Conservation (phyloP, 495 filamentous ascomycete species). For the Penicillium canescens region DNA sequence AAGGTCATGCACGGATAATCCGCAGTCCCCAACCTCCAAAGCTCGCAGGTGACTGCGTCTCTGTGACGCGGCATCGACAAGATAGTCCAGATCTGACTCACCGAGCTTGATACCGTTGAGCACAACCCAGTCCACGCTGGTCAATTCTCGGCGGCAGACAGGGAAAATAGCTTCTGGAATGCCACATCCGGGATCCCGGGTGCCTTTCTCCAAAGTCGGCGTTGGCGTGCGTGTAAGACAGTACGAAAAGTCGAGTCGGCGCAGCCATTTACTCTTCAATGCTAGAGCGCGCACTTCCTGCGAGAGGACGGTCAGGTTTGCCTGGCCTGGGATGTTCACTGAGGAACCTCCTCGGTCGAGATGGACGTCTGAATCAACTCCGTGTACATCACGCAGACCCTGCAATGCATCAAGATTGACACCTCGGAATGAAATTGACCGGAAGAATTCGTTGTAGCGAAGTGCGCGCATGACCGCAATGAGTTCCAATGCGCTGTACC, state of each 20-base stretch:
- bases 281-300: conserved; percentile 75
- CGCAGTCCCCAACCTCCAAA: conserved; percentile 81
- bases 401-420: conserved; percentile 71
- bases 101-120: conserved; percentile 83
- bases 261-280: conserved; percentile 61
- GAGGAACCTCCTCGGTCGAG: conserved; percentile 56
- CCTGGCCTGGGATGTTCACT: conserved; percentile 59
- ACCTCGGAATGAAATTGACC: conserved; percentile 77
- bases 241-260: conserved; percentile 64
- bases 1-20: conserved; percentile 56
- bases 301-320: conserved; percentile 61
- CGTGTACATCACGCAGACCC: conserved; percentile 58
- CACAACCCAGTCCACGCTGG: conserved; percentile 76
- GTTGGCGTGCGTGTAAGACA: conserved; percentile 53
- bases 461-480: conserved; percentile 84
- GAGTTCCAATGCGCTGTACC: conserved; percentile 73
- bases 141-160: conserved; percentile 69
- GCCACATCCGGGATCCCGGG: conserved; percentile 68
- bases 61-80: conserved; percentile 66
- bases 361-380: conserved; percentile 62
- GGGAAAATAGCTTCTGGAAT: conserved; percentile 79
- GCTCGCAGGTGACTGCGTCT: conserved; percentile 67
- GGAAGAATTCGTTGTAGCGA: conserved; percentile 90
- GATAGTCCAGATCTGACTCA: conserved; percentile 74
- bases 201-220: conserved; percentile 50